Evolutionary conservation across 2,329 filamentous ascomycete species (phyloP).

Genomic region (Penicillium frequentans): DNA sequence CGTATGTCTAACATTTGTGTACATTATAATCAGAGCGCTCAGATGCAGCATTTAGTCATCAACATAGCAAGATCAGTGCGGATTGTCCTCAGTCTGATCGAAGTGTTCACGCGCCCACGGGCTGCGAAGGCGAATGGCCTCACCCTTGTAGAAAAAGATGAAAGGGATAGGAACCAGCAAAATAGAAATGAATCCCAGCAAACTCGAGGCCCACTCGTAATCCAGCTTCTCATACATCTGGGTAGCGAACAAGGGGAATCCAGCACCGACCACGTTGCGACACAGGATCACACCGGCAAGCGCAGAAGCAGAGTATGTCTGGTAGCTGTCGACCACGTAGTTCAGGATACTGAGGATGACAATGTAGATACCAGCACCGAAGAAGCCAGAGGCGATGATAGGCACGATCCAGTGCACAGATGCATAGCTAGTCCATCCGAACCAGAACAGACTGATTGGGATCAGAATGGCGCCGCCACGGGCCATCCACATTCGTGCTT

Average conservation of each 20-base stretch:
- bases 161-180: constrained; percentile 40
- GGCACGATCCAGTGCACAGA: constrained; percentile 66
- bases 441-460: constrained; percentile 66
- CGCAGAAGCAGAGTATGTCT: constrained; percentile 68
- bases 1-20: background rate
- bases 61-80: constrained; percentile 17
- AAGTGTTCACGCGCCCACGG: constrained; percentile 32
- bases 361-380: constrained; percentile 70
- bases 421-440: constrained; percentile 65
- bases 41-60: background rate
- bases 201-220: constrained; percentile 38
- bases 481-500: constrained; percentile 66
- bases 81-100: constrained; percentile 26
- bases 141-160: constrained; percentile 39
- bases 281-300: constrained; percentile 76
- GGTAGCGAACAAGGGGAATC: constrained; percentile 35
- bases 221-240: constrained; percentile 39
- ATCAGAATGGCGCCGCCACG: constrained; percentile 60
- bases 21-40: background rate
- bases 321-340: constrained; percentile 73
- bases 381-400: constrained; percentile 63
- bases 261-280: constrained; percentile 57
- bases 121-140: constrained; percentile 28
- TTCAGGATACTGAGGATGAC: constrained; percentile 74
- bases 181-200: constrained; percentile 40